A percentile compares a stretch with the other conserved stretches of the same genome.
These are phyloP conservation scores for Penstemon barbatus DNA, from an alignment of 257 asterid genomes.

Conservation along the genomic window DNA sequence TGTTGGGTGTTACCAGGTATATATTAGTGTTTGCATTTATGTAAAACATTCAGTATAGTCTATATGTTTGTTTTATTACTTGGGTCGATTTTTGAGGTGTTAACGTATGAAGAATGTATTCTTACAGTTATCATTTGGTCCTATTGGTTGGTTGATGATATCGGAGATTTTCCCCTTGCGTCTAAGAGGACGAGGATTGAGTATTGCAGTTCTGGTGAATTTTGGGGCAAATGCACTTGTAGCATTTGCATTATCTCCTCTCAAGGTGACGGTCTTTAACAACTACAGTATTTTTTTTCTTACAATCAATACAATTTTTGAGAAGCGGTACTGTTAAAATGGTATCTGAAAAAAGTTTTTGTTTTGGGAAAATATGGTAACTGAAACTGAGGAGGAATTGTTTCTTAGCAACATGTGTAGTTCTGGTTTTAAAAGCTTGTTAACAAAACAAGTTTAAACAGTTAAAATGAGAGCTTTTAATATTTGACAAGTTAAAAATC, in stretches of 20 bases:
- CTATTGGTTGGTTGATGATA: conserved; percentile 98
- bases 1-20: conserved; percentile 97
- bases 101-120: conserved; percentile 22
- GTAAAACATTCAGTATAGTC: background rate
- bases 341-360: too few species aligned
- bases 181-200: conserved; percentile 81
- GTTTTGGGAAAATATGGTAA: too few species aligned
- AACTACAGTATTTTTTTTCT: too few species aligned
- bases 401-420: too few species aligned
- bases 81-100: background rate
- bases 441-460: too few species aligned
- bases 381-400: too few species aligned
- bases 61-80: background rate
- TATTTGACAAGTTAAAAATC: too few species aligned
- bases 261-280: conserved; percentile 48
- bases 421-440: too few species aligned
- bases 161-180: conserved; percentile 94
- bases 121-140: conserved; percentile 91
- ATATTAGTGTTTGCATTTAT: conserved; percentile 10
- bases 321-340: too few species aligned
- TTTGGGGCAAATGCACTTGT: conserved; percentile 89
- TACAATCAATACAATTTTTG: too few species aligned
- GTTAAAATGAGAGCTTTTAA: too few species aligned
- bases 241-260: conserved; percentile 92
- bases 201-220: conserved; percentile 84